A percentile compares a stretch with the other conserved stretches of the same genome.
Evolutionary conservation across 2,329 filamentous ascomycete genomes (phyloP).

Genomic region (Colletotrichum liaoningense): DNA sequence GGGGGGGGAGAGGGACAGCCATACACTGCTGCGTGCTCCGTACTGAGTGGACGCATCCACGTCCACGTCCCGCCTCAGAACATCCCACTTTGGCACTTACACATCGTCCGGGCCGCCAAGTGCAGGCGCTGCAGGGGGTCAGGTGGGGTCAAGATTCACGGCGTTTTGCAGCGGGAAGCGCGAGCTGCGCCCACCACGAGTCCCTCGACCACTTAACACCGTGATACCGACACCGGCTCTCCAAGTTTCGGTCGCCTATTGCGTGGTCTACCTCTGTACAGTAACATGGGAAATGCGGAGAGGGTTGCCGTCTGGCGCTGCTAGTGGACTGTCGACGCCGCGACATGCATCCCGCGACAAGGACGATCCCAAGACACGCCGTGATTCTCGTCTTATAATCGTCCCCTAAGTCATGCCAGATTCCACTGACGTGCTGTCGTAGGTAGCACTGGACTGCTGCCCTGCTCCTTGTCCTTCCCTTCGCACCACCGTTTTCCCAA

Average conservation of each 20-base stretch:
- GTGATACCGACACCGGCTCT: constrained; percentile 24
- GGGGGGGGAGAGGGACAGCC: neutral
- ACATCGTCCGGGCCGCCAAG: constrained; percentile 25
- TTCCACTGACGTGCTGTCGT: constrained; percentile 15
- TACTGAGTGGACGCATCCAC: neutral
- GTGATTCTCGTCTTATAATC: constrained; percentile 32
- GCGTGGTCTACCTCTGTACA: neutral
- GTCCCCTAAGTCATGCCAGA: constrained; percentile 30
- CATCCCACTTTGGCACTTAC: constrained; percentile 12
- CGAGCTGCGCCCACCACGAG: constrained; percentile 11
- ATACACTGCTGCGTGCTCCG: neutral
- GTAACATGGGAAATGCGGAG: neutral
- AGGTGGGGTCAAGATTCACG: constrained; percentile 17
- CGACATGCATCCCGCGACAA: constrained; percentile 27
- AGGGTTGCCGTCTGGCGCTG: neutral
- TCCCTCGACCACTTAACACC: constrained; percentile 1
- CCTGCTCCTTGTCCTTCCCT: neutral
- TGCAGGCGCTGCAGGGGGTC: constrained; percentile 21
- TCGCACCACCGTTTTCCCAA: constrained; percentile 22
- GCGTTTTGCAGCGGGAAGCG: constrained; percentile 14
- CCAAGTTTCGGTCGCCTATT: constrained; percentile 6
- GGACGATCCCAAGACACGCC: constrained; percentile 30
- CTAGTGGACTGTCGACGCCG: constrained; percentile 15
- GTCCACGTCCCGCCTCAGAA: neutral
- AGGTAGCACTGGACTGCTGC: neutral